phyloP scores from a whole-genome alignment of 75 land plant species.

The Cryptomeria japonica region DNA sequence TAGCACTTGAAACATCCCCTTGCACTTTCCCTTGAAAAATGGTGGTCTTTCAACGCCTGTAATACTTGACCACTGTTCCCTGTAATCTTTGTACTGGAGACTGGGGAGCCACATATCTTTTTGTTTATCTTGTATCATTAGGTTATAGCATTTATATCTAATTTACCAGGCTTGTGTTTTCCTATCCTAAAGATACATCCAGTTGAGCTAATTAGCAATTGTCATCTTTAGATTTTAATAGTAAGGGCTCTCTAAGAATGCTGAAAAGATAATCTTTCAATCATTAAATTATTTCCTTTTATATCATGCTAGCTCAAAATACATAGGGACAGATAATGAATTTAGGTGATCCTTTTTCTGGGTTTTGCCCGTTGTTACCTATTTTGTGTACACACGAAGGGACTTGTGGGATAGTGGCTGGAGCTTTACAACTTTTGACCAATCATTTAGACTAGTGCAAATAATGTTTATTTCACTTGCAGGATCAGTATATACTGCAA shows the following conservation, averaged over 20 bases:
- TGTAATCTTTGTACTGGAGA: not conserved
- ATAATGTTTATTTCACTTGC: conserved; percentile 25
- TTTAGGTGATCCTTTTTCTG: not conserved
- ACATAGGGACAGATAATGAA: not conserved
- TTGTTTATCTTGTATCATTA: not conserved
- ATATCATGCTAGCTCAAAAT: not conserved
- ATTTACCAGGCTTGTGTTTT: not conserved
- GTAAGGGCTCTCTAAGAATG: not conserved
- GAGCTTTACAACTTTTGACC: not conserved
- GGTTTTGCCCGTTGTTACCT: not conserved
- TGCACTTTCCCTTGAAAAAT: too few species aligned
- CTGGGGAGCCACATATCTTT: not conserved
- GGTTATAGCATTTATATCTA: not conserved
- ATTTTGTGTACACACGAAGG: not conserved
- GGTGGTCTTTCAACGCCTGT: not conserved
- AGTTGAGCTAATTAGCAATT: not conserved
- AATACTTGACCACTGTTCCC: not conserved
- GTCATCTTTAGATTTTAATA: not conserved
- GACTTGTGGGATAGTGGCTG: not conserved
- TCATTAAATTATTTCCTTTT: not conserved
- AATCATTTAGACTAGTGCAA: not conserved
- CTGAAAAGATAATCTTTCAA: not conserved
- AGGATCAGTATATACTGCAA: conserved; percentile 97
- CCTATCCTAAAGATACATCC: not conserved
- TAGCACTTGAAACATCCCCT: not conserved